Conservation (phyloP, 164 flowering plant species). For the Magnolia officinalis region DNA sequence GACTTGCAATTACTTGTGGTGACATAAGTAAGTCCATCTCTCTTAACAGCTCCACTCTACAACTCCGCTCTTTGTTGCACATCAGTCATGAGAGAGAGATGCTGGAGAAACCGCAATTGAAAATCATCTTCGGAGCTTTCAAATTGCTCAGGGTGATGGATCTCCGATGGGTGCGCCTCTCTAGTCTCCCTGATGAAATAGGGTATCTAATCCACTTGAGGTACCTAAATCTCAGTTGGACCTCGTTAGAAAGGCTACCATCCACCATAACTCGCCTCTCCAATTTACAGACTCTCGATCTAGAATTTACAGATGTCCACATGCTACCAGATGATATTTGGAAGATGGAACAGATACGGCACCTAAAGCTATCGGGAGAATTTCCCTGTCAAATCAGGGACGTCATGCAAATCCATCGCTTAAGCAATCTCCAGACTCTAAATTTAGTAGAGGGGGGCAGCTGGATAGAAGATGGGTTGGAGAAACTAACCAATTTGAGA, state of each 20-base stretch:
- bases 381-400: not conserved
- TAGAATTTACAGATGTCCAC: not conserved
- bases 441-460: not conserved
- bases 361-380: not conserved
- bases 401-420: not conserved
- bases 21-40: not conserved
- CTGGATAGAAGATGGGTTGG: not conserved
- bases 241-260: not conserved
- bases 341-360: not conserved
- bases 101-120: not conserved
- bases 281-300: not conserved
- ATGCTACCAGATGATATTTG: not conserved
- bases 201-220: too few species aligned
- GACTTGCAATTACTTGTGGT: not conserved
- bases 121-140: not conserved
- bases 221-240: too few species aligned
- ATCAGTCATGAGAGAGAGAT: not conserved
- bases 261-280: not conserved
- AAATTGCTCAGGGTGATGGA: not conserved
- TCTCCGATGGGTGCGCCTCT: not conserved
- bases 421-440: not conserved
- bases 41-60: not conserved
- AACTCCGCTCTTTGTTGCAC: not conserved
- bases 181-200: not conserved
- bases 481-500: not conserved